Evolutionary conservation across 2,329 filamentous ascomycete species (phyloP).

Genomic region (Neophaeococcomyces aloes): DNA sequence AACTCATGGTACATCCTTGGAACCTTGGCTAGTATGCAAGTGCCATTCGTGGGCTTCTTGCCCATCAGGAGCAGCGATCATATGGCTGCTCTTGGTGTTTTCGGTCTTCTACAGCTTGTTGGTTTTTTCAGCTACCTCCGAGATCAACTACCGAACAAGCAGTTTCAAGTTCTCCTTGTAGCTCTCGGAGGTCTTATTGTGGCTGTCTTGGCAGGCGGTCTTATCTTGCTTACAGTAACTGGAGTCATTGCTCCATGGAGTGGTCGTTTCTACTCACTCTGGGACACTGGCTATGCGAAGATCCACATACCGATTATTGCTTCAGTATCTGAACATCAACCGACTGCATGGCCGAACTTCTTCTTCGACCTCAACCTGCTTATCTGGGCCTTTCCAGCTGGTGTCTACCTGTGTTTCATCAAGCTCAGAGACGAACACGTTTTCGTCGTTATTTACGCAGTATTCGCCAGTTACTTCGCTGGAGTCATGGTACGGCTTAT

Average conservation of each 20-base stretch:
- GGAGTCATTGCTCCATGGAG: slow-evolving; percentile 96
- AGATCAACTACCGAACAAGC: slow-evolving; percentile 76
- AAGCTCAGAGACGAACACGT: slow-evolving; percentile 91
- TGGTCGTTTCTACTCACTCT: slow-evolving; percentile 96
- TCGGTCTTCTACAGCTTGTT: slow-evolving; percentile 87
- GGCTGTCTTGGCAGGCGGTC: slow-evolving; percentile 58
- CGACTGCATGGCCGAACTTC: slow-evolving; percentile 96
- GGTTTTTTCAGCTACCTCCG: slow-evolving; percentile 86
- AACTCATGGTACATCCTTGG: slow-evolving; percentile 97
- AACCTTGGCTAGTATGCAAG: slow-evolving; percentile 96
- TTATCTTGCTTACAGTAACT: slow-evolving; percentile 72
- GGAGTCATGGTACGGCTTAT: slow-evolving; percentile 99
- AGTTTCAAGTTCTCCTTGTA: slow-evolving; percentile 84
- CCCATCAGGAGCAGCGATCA: slow-evolving; percentile 96
- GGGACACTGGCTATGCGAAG: slow-evolving; percentile 98
- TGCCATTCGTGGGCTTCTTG: slow-evolving; percentile 95
- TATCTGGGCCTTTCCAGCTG: slow-evolving; percentile 98
- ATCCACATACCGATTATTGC: slow-evolving; percentile 99
- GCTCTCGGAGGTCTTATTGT: slow-evolving; percentile 66
- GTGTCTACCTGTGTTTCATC: slow-evolving; percentile 97
- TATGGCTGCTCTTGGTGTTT: slow-evolving; percentile 92
- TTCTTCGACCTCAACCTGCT: slow-evolving; percentile 98
- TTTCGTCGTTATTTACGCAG: slow-evolving; percentile 93
- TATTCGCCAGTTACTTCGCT: slow-evolving; percentile 94
- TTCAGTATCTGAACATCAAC: slow-evolving; percentile 98